Evolutionary conservation across 352 stramenopile species (phyloP), one percentile per base, ranked within the genome.

Genomic region (Stephanocyclus meneghinianus): DNA sequence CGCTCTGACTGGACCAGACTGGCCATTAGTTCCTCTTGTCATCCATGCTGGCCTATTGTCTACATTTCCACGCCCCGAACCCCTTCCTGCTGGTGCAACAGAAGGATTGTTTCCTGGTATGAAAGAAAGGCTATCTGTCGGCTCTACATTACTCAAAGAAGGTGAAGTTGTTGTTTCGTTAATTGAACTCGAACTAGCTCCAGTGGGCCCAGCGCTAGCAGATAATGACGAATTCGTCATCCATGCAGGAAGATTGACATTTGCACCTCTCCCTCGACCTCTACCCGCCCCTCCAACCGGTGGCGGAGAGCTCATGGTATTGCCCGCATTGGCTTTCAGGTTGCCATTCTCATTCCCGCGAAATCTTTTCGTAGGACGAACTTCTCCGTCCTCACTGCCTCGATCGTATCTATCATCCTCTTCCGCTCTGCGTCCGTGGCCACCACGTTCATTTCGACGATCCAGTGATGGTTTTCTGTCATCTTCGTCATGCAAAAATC

Each of bases 341-440:
- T 35, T 53, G 2, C 37, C 40, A 44, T 21, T 29, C 21, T 57
- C 32, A 4, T 16, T 2, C 10, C n/a, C 44, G 9, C 60, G 60
- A 21, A 55, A 57, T 68, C 42, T 3, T 42, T 68, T 68, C 29
- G 42, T 8, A 13, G 44, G 44, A 56, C 40, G 44, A 56, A 68
- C 40, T 68, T 68, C 60, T 42, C 60, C 60, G 37, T 68, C 60
- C 18, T 68, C 60, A 42, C 37, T 68, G 9, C 57, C 57, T 40
- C 32, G 51, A 35, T 60, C 51, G 21, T 60, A 32, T 15, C 47
- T 8, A 15, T 55, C 47, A 21, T 55, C 37, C 29, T 51, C 37
- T 30, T 65, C 57, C 30, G 15, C 30, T 32, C 2, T 51, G 35
- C 57, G 16, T 15, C 16, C 35, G 29, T n/a, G 32, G 18, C 50